Evolutionary conservation across 2,329 filamentous ascomycete species (phyloP).

Genomic region (Pyricularia grisea): DNA sequence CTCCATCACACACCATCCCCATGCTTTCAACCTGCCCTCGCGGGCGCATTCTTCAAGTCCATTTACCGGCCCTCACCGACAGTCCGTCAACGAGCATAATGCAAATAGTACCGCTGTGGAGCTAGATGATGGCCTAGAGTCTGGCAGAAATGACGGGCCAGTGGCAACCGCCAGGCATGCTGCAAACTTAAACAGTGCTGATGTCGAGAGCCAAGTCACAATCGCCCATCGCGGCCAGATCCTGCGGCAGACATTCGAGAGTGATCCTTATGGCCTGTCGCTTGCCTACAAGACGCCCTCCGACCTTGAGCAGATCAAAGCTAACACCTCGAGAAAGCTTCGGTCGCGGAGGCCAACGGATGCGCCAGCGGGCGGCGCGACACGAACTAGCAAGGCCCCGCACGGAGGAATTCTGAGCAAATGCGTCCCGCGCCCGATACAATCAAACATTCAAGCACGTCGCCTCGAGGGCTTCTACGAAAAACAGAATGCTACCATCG

Average conservation of each 20-base stretch:
- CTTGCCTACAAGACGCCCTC: slow-evolving; percentile 66
- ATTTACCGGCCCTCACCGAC: slow-evolving; percentile 10
- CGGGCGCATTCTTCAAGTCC: slow-evolving; percentile 12
- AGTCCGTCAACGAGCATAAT: not conserved
- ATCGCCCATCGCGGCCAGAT: slow-evolving; percentile 25
- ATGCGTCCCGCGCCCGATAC: slow-evolving; percentile 22
- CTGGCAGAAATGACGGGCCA: slow-evolving; percentile 20
- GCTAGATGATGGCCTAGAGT: slow-evolving; percentile 22
- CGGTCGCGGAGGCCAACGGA: slow-evolving; percentile 9
- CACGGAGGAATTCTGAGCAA: slow-evolving; percentile 1
- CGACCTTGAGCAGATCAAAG: slow-evolving; percentile 68
- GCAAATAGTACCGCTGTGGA: slow-evolving; percentile 6
- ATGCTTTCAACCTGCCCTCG: slow-evolving; percentile 29
- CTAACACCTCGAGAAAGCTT: slow-evolving; percentile 73
- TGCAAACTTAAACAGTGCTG: slow-evolving; percentile 13
- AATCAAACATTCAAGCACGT: slow-evolving; percentile 20
- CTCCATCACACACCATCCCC: slow-evolving; percentile 22
- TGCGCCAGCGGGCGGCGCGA: not conserved
- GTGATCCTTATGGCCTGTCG: slow-evolving; percentile 75
- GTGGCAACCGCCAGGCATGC: not conserved
- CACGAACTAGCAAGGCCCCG: not conserved
- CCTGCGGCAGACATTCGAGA: slow-evolving; percentile 46
- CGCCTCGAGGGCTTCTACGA: slow-evolving; percentile 76
- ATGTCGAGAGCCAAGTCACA: slow-evolving; percentile 40
- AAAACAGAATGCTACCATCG: slow-evolving; percentile 85